Evolutionary conservation across 2,329 filamentous ascomycete genomes (phyloP), one percentile per base, ranked within the genome.

Genomic region (Colletotrichum nymphaeae): DNA sequence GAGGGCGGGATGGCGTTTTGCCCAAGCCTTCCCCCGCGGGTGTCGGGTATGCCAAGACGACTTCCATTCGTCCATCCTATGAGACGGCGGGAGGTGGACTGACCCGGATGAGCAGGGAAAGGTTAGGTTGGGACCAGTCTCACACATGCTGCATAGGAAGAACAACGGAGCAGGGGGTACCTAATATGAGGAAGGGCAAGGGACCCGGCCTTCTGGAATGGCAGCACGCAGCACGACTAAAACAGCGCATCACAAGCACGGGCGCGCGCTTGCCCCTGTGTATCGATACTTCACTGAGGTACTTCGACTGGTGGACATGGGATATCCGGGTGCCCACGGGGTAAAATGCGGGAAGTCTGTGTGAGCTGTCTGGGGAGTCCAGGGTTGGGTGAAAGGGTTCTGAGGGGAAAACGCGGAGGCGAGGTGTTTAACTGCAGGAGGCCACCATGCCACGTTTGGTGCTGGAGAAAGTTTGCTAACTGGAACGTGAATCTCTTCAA

Each of bases 41-140:
- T 73, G 62, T 66, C 71, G 71, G 67, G 24, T 62, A 37, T 42
- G 71, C 71, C 67, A 73, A 73, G 71, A 28, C 56, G 19, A 73
- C 72, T 74, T 74, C 72, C 72, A 55, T 74, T 73, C 72, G 63
- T 72, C 72, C 72, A 68, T 67, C 68, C 72, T 68, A 72, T 73
- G 63, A 72, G 69, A 68, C 14, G 69, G 26, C 58, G 63, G 72
- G 52, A 63, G 63, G 72, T 63, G 69, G 72, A 56, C 58, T 68
- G 72, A 74, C 63, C 63, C 46, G 66, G 67, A 70, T 70, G 57
- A 42, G 30, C 72, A 72, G 58, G 72, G 68, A 57, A 57, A 71
- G 49, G 42, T 22, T 49, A 49, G 42, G 42, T 42, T 22, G n/a
- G 60, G 2, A 35, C 7, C 16, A 53, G 46, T 52, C n/a, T 30